Conservation (phyloP, 2,329 filamentous ascomycete species). For the Xylaria sp. region DNA sequence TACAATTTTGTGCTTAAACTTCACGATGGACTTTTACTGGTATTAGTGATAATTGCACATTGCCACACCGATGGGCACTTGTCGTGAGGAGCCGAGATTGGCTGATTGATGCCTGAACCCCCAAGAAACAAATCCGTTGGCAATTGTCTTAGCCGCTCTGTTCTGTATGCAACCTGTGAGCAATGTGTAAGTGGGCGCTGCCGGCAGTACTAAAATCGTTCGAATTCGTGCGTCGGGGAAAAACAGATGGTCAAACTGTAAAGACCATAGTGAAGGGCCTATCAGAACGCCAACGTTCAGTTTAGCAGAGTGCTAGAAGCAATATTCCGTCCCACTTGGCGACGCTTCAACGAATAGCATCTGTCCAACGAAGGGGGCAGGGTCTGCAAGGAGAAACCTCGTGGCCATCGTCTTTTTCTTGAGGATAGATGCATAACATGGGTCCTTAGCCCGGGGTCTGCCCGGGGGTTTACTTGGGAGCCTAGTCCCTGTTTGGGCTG, state of each 20-base stretch:
- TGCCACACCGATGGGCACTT: slow-evolving; percentile 14
- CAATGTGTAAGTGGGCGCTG: slow-evolving; percentile 21
- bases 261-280: slow-evolving; percentile 17
- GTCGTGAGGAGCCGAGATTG: slow-evolving; percentile 6
- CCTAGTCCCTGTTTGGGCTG: slow-evolving; percentile 31
- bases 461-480: slow-evolving; percentile 11
- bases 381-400: slow-evolving; percentile 39
- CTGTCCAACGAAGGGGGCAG: slow-evolving; percentile 31
- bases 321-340: slow-evolving; percentile 25
- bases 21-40: slow-evolving; percentile 4
- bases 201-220: slow-evolving; percentile 12
- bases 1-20: slow-evolving; percentile 9
- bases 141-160: slow-evolving; percentile 14
- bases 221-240: slow-evolving; percentile 15
- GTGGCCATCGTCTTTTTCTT: slow-evolving; percentile 35
- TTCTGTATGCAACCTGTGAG: slow-evolving; percentile 17
- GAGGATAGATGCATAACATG: slow-evolving; percentile 35
- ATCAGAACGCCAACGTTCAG: slow-evolving; percentile 16
- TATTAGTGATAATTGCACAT: slow-evolving; percentile 20
- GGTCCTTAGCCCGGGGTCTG: slow-evolving; percentile 9
- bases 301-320: slow-evolving; percentile 17
- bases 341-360: slow-evolving; percentile 22
- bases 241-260: slow-evolving; percentile 23
- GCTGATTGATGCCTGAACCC: slow-evolving; percentile 35
- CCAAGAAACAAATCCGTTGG: slow-evolving; percentile 11